A percentile compares a stretch with the other conserved stretches of the same genome.
These are phyloP conservation scores for Medicago truncatula DNA, from an alignment of 306 rosid species.

Conservation along the genomic window DNA sequence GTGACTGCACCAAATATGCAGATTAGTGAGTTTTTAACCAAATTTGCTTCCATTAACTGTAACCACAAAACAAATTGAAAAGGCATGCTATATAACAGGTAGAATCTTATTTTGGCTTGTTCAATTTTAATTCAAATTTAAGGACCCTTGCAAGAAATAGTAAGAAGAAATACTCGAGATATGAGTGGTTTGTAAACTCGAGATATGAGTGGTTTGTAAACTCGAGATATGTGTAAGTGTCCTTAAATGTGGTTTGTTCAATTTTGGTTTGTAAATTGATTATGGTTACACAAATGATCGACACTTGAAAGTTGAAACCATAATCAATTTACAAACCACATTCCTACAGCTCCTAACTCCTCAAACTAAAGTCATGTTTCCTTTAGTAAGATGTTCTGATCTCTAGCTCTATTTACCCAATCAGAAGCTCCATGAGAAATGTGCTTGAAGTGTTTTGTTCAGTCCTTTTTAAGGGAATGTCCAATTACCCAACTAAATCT, in stretches of 20 bases:
- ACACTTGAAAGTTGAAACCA: neutral
- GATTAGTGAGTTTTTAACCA: neutral
- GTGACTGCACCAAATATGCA: neutral
- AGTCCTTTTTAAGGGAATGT: neutral
- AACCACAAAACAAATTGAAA: too few species aligned
- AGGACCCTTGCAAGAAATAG: neutral
- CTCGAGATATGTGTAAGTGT: too few species aligned
- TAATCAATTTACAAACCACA: too few species aligned
- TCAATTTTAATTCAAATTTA: neutral
- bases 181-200: too few species aligned
- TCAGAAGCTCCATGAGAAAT: too few species aligned
- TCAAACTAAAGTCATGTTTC: too few species aligned
- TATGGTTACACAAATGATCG: neutral
- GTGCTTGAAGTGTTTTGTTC: neutral
- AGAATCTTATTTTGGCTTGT: neutral
- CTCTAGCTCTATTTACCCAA: neutral
- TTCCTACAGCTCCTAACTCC: too few species aligned
- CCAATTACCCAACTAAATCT: too few species aligned
- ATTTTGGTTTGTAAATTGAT: too few species aligned
- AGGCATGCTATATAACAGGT: neutral
- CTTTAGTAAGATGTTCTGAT: neutral
- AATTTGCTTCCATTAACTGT: too few species aligned
- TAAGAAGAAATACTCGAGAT: neutral
- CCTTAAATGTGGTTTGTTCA: too few species aligned
- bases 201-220: too few species aligned